These are phyloP conservation scores for Lanmaoa pseudosensibilis DNA, from an alignment of 768 basidiomycete genomes.

Conservation along the genomic window DNA sequence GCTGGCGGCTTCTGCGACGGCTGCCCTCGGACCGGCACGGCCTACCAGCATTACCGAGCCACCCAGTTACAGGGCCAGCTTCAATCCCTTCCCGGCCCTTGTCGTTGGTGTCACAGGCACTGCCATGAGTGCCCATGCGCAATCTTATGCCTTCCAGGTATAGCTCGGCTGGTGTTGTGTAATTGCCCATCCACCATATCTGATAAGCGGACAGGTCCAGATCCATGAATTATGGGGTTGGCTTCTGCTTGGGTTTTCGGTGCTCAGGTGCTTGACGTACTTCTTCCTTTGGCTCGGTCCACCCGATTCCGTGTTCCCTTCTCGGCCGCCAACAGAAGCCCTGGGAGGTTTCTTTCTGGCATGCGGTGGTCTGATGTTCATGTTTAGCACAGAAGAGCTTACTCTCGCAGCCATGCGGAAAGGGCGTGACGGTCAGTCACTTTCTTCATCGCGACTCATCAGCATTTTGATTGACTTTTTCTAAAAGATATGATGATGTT, in stretches of 20 bases:
- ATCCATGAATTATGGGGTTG: conserved; percentile 92
- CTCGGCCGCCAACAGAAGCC: conserved; percentile 91
- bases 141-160: conserved; percentile 87
- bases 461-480: conserved; percentile 4
- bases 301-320: conserved; percentile 80
- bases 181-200: background rate
- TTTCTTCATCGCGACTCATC: background rate
- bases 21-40: conserved; percentile 29
- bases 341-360: conserved; percentile 85
- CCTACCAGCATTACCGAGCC: conserved; percentile 55
- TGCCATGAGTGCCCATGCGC: conserved; percentile 91
- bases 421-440: conserved; percentile 71
- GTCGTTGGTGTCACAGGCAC: conserved; percentile 92
- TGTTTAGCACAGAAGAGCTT: conserved; percentile 87
- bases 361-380: conserved; percentile 86
- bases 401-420: conserved; percentile 89
- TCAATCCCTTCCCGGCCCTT: conserved; percentile 91
- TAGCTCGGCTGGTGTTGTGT: background rate
- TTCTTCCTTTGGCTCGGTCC: conserved; percentile 92
- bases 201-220: conserved; percentile 56
- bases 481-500: conserved; percentile 83
- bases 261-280: conserved; percentile 85
- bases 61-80: conserved; percentile 69
- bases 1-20: conserved; percentile 60
- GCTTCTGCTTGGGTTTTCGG: conserved; percentile 73